These are phyloP conservation scores for Phytophthora podocarpi DNA, from an alignment of 352 stramenopile species.

Conservation along the genomic window DNA sequence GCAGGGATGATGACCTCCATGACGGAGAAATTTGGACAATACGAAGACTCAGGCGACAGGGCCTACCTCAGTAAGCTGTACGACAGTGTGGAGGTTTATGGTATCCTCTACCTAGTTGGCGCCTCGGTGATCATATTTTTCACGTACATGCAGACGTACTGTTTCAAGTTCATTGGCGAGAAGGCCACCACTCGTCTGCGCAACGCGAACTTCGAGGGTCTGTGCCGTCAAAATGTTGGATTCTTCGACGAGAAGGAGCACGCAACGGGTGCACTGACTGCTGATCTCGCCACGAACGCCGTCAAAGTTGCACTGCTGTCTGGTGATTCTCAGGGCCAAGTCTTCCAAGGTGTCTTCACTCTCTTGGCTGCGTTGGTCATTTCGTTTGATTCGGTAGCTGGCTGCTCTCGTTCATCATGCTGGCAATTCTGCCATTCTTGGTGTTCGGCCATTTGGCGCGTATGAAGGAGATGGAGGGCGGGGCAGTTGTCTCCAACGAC, in stretches of 20 bases:
- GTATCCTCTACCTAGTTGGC: constrained; percentile 37
- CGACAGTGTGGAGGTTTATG: constrained; percentile 34
- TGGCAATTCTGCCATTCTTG: constrained; percentile 65
- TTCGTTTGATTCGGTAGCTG: constrained; percentile 69
- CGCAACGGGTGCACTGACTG: constrained; percentile 67
- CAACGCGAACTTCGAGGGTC: constrained; percentile 45
- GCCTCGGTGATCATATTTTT: constrained; percentile 36
- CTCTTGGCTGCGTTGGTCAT: constrained; percentile 47
- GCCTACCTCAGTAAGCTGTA: constrained; percentile 40
- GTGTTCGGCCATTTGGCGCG: constrained; percentile 44
- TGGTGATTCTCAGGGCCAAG: constrained; percentile 55
- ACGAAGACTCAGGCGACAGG: constrained; percentile 28
- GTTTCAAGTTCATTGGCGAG: constrained; percentile 59
- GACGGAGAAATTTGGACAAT: constrained; percentile 50
- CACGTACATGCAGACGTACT: constrained; percentile 46
- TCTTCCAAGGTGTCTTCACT: constrained; percentile 55
- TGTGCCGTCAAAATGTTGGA: constrained; percentile 53
- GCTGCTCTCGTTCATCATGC: constrained; percentile 72
- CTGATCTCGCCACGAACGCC: constrained; percentile 59
- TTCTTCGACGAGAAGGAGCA: constrained; percentile 76
- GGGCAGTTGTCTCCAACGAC: constrained; percentile 27
- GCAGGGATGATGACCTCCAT: constrained; percentile 53
- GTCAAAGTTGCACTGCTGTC: constrained; percentile 55
- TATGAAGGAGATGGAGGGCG: constrained; percentile 40
- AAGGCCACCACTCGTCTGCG: constrained; percentile 53